Base-by-base conservation (phyloP, 164 flowering plant genomes). In the Tetracentron sinense region DNA sequence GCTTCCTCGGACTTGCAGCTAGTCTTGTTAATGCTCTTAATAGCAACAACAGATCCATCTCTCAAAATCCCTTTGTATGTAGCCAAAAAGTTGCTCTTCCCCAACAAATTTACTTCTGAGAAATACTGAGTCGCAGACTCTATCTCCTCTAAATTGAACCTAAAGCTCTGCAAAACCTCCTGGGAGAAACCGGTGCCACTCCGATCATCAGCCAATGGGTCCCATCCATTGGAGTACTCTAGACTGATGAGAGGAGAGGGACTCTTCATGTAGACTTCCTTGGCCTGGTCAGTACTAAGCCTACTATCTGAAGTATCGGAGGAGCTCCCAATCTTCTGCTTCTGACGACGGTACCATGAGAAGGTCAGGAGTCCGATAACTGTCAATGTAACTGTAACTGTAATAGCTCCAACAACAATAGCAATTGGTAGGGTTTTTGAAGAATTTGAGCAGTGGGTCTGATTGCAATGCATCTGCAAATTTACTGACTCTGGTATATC, bases 191-290 rank as follows among this genome's bases (percentile, higher is more conserved):
- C 79, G 63, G 62, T 59, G 11, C 62, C 65, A 38, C 68, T 74
- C 20, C 73, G 54, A n/a, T 70, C 75, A 68, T 82, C 83, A 16
- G 79, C 77, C 31, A 84, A 53, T 8, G 86, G 86, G 50, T 84
- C 89, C 89, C 86, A 82, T 5, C 86, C 89, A 66, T 52, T 75
- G 4, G 85, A 56, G 31, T 85, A 85, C 70, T 85, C 89, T 8
- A 84, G 83, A 72, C 83, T 85, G 44, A 77, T 67, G 7, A 85
- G 72, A 1, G 89, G 85, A 56, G 89, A 82, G 5, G 85, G 82
- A 61, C 61, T 79, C 47, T 82, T 85, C 72, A 74, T 65, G 26
- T 64, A 60, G 4, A 61, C 48, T 30, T 72, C 83, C 66, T 69
- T 69, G 38, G 64, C 25, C 53, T 75, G 78, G 21, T 81, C 82